Evolutionary conservation across 805 yeast genomes (phyloP), one percentile per base, ranked within the genome.

Genomic region (Ogataea paraovalis): DNA sequence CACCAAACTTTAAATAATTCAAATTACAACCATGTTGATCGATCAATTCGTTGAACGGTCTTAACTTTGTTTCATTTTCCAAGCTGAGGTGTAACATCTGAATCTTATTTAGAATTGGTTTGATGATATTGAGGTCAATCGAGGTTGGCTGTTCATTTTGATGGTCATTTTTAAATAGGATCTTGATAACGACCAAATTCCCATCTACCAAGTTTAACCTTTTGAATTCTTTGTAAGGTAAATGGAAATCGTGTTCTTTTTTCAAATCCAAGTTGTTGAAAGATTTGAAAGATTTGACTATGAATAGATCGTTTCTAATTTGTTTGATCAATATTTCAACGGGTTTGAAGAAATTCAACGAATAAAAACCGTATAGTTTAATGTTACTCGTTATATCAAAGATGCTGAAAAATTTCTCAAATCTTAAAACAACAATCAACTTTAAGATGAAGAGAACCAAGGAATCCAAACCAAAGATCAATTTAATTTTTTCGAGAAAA

Each of bases 381-480:
- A 62, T 62, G 43, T 62, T 62, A 8, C 65, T 56, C 3, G 66
- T 62, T 4, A 62, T 62, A 44, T 62, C 66, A 48, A 62, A 62
- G 7, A 62, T 59, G 3, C 65, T 60, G 33, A 62, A 60, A 41
- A 62, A 62, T 19, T 58, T 57, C 12, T 55, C 51, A 43, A 62
- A 62, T 40, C 57, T 54, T 12, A 61, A 33, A 9, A 58, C 51
- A 21, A 51, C 46, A 12, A 61, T 53, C 32, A 62, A 44, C 39
- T 59, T 48, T 6, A 55, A 48, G 14, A 62, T 59, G 39, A 59
- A 61, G 1, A 55, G 46, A 14, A 55, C 54, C 20, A 62, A 49
- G 18, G 57, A 48, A 20, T 59, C 47, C 30, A 57, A 50, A 14
- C 64, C 63, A 44, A 60, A 55, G 13, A 62, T 59, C 36, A 62